These are phyloP conservation scores for Parsonsia alboflavescens DNA, from an alignment of 257 asterid genomes.

Conservation along the genomic window DNA sequence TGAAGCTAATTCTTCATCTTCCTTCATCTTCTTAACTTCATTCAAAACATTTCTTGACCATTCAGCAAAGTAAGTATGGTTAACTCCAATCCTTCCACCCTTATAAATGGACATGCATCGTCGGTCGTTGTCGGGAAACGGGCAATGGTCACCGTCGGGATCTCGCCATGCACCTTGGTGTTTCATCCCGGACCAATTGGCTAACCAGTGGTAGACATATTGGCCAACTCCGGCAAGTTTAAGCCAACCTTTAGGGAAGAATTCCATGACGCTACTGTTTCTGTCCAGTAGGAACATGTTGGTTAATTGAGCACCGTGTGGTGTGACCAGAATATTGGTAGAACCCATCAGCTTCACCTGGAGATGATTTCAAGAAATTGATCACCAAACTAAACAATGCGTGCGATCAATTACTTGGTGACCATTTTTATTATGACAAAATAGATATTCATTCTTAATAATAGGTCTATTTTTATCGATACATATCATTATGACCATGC, in stretches of 20 bases:
- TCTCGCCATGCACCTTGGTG: conserved; percentile 79
- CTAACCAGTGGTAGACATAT: conserved; percentile 64
- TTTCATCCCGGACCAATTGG: conserved; percentile 70
- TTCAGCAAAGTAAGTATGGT: conserved; percentile 41
- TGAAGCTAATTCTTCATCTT: neutral
- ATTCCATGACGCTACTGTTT: conserved; percentile 65
- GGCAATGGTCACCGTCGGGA: conserved; percentile 47
- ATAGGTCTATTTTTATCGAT: no score
- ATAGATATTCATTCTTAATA: no score
- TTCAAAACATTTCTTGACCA: conserved; percentile 49
- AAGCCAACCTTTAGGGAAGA: conserved; percentile 71
- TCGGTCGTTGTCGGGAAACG: conserved; percentile 44
- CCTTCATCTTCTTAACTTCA: conserved; percentile 35
- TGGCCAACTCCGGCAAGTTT: conserved; percentile 70
- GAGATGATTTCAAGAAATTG: neutral
- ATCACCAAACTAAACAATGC: no score
- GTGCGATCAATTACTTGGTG: no score
- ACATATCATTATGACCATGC: no score
- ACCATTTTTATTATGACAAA: no score
- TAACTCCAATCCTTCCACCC: conserved; percentile 48
- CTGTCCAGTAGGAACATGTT: conserved; percentile 70
- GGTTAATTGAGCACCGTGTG: conserved; percentile 76
- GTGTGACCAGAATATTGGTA: conserved; percentile 60
- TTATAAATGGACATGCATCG: conserved; percentile 61
- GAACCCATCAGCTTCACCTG: conserved; percentile 59